phyloP scores from a whole-genome alignment of 352 stramenopile genomes.

The Elongisporangium prolatum region DNA sequence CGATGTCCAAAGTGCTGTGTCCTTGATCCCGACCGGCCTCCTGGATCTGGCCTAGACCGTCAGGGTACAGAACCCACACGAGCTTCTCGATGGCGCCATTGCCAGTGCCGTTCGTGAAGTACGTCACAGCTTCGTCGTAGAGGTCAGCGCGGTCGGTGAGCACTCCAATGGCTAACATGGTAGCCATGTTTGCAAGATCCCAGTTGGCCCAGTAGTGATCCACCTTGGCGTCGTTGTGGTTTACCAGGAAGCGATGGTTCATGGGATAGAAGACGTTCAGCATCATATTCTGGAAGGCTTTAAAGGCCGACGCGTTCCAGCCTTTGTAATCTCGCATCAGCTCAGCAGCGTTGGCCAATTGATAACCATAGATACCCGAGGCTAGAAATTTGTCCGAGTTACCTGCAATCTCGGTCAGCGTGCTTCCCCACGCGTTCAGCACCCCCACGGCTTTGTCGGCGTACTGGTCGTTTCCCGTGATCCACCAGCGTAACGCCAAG shows the following conservation, averaged over 20 bases:
- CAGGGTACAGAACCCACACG: constrained; percentile 12
- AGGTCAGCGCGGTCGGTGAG: constrained; percentile 14
- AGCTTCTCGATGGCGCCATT: constrained; percentile 14
- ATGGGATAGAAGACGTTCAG: constrained; percentile 16
- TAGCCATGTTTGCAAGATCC: constrained; percentile 15
- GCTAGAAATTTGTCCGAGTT: constrained; percentile 14
- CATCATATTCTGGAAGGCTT: constrained; percentile 12
- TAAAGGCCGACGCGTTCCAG: constrained; percentile 8
- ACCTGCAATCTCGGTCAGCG: constrained; percentile 5
- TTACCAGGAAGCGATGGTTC: constrained; percentile 18
- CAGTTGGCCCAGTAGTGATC: constrained; percentile 23
- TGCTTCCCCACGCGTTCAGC: constrained; percentile 12
- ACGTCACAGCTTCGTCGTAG: constrained; percentile 15
- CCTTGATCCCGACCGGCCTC: too few species aligned
- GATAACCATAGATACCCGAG: constrained; percentile 17
- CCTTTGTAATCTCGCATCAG: constrained; percentile 10
- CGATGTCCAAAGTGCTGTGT: too few species aligned
- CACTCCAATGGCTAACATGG: constrained; percentile 15
- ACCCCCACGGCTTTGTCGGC: constrained; percentile 10
- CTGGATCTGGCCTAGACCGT: constrained; percentile 14
- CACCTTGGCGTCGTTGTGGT: constrained; percentile 18
- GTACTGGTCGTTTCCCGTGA: constrained; percentile 8
- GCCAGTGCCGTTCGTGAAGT: constrained; percentile 10
- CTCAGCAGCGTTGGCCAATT: constrained; percentile 18
- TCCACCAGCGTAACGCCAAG: constrained; percentile 12